Percentiles rank a stretch among this genome's conserved stretches.
These are phyloP conservation scores for Bjerkandera adusta DNA, from an alignment of 1,284 basidiomycete genomes.

Conservation along the genomic window DNA sequence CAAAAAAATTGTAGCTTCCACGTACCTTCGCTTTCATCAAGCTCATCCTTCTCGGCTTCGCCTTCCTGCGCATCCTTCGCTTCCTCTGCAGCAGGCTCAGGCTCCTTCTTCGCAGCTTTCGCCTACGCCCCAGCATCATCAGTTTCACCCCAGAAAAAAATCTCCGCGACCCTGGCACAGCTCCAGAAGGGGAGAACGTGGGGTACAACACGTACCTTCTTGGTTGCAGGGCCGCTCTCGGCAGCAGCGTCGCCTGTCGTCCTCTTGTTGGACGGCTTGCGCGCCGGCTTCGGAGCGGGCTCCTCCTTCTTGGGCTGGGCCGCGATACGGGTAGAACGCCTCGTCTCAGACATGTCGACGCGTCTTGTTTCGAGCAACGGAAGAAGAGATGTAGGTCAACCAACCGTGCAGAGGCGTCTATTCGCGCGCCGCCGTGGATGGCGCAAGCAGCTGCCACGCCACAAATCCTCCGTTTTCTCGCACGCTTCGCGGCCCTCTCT, in stretches of 20 bases:
- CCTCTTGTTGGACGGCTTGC: conserved; percentile 25
- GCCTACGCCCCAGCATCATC: conserved; percentile 13
- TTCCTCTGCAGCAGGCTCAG: conserved; percentile 14
- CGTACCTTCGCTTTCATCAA: background rate
- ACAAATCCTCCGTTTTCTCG: no score
- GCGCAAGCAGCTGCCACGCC: no score
- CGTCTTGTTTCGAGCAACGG: background rate
- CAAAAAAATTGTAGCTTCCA: background rate
- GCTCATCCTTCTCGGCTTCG: conserved; percentile 10
- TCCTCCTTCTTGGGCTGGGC: conserved; percentile 29
- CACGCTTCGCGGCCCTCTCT: no score
- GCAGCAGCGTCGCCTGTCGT: conserved; percentile 20
- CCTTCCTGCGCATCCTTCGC: conserved; percentile 9
- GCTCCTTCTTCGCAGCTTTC: conserved; percentile 20
- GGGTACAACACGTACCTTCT: conserved; percentile 25
- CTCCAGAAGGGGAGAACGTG: no score
- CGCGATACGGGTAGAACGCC: conserved; percentile 29
- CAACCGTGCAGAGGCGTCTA: no score
- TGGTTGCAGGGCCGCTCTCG: conserved; percentile 23
- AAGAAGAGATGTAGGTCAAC: no score
- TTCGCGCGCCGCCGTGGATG: no score
- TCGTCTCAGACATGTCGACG: conserved; percentile 17
- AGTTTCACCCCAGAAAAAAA: background rate
- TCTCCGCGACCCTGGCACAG: no score
- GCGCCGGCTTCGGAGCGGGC: conserved; percentile 20